phyloP scores from a whole-genome alignment of 2,329 filamentous ascomycete genomes.

The Penicillium palitans region DNA sequence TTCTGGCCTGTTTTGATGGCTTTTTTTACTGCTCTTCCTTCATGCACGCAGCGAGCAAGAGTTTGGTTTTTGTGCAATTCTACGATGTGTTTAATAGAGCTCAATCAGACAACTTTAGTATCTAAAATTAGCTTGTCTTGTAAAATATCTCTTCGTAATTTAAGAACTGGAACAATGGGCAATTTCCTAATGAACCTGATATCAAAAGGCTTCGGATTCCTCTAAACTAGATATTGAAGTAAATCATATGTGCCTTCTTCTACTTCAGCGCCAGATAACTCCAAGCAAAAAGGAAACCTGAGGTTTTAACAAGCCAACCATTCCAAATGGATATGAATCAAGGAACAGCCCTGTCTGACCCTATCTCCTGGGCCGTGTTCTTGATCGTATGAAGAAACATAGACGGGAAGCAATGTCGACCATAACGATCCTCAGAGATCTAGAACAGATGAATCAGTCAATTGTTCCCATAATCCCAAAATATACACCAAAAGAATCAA shows the following conservation, averaged over 20 bases:
- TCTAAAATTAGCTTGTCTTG: neutral
- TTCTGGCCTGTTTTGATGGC: neutral
- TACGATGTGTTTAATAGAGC: neutral
- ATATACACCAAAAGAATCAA: neutral
- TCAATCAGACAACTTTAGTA: neutral
- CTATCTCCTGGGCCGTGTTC: conserved; percentile 21
- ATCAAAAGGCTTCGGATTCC: neutral
- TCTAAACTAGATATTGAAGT: neutral
- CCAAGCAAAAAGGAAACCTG: neutral
- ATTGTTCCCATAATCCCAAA: neutral
- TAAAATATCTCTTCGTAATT: neutral
- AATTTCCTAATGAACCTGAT: neutral
- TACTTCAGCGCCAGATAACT: neutral
- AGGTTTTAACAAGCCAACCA: neutral
- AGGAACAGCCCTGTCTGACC: conserved; percentile 24
- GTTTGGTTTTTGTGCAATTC: neutral
- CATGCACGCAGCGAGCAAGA: neutral
- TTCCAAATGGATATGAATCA: neutral
- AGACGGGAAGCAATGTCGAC: conserved; percentile 27
- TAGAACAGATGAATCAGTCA: conserved; percentile 3
- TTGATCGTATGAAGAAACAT: conserved; percentile 31
- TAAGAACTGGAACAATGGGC: neutral
- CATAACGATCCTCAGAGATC: conserved; percentile 19
- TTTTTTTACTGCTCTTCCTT: neutral
- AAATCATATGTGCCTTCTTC: neutral